Percentiles rank a stretch among this genome's conserved stretches.
Conservation (phyloP, 805 yeast species). For the Ogataea trehaloabstinens region DNA sequence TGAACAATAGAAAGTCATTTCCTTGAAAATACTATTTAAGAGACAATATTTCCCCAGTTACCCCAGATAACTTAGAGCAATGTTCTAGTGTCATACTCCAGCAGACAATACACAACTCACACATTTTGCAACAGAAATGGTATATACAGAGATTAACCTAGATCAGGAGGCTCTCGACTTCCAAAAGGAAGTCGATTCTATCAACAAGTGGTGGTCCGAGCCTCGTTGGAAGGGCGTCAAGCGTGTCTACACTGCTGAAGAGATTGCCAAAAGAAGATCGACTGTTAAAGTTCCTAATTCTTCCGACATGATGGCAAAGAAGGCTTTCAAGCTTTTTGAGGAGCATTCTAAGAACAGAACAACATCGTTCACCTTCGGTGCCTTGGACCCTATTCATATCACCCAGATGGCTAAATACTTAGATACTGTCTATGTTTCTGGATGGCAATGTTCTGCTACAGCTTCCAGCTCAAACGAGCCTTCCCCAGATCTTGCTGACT, state of each 20-base stretch:
- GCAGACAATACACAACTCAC: background rate
- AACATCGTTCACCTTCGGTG: conserved; percentile 89
- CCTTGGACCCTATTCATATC: conserved; percentile 92
- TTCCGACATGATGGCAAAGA: conserved; percentile 76
- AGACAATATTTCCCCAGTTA: background rate
- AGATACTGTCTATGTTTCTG: conserved; percentile 90
- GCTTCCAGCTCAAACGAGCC: conserved; percentile 98
- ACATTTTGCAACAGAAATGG: conserved; percentile 24
- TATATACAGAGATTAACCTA: conserved; percentile 57
- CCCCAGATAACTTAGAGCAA: background rate
- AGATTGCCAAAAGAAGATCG: conserved; percentile 87
- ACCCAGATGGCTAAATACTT: conserved; percentile 95
- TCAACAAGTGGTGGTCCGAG: conserved; percentile 87
- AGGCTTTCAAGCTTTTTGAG: conserved; percentile 65
- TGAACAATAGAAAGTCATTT: background rate
- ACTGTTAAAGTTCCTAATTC: conserved; percentile 72
- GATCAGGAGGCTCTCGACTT: conserved; percentile 61
- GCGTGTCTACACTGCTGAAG: conserved; percentile 85
- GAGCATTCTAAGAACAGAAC: conserved; percentile 74
- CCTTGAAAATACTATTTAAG: background rate
- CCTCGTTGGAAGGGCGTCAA: conserved; percentile 90
- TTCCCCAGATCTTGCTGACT: conserved; percentile 96
- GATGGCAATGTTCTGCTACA: conserved; percentile 99
- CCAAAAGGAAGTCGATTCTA: conserved; percentile 67
- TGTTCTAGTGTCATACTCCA: background rate